Evolutionary conservation across 169 alveolate genomes (phyloP).

Genomic region (Toxoplasma gondii): DNA sequence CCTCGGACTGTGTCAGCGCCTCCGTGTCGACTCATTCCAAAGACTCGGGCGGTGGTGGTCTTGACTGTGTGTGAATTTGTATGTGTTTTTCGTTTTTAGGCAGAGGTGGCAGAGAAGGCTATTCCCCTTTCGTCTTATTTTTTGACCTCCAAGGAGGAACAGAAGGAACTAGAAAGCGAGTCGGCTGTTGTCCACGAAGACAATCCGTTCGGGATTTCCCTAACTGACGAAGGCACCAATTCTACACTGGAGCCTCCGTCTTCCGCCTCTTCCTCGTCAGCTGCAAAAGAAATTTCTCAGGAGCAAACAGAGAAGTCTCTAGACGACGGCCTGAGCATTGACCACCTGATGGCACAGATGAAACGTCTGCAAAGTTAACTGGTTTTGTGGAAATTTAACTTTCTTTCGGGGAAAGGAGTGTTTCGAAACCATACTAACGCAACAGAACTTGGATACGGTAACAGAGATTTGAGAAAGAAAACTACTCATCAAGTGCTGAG

Average conservation of each 20-base stretch:
- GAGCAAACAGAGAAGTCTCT: not conserved
- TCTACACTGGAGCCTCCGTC: not conserved
- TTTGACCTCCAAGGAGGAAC: constrained; percentile 8
- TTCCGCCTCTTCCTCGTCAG: not conserved
- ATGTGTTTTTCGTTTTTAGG: not conserved
- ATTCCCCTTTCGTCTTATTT: constrained; percentile 41
- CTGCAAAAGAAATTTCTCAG: not conserved
- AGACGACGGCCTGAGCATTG: constrained; percentile 19
- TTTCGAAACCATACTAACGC: no score
- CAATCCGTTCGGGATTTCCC: constrained; percentile 59
- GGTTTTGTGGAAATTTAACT: not conserved
- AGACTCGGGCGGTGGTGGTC: no score
- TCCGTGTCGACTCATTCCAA: no score
- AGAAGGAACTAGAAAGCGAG: not conserved
- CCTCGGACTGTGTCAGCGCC: no score
- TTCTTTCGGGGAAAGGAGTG: not conserved
- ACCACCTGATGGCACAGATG: constrained; percentile 55
- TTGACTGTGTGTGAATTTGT: not conserved
- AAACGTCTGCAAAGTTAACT: constrained; percentile 44
- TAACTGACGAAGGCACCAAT: constrained; percentile 42
- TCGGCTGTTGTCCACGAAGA: constrained; percentile 35
- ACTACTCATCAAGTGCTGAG: no score
- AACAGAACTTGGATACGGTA: no score
- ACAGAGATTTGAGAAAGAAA: no score
- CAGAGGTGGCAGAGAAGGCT: constrained; percentile 48